Percentiles rank a stretch among this genome's conserved stretches.
Evolutionary conservation across 441 rosid genomes (phyloP).

Genomic region (Manihot esculenta): DNA sequence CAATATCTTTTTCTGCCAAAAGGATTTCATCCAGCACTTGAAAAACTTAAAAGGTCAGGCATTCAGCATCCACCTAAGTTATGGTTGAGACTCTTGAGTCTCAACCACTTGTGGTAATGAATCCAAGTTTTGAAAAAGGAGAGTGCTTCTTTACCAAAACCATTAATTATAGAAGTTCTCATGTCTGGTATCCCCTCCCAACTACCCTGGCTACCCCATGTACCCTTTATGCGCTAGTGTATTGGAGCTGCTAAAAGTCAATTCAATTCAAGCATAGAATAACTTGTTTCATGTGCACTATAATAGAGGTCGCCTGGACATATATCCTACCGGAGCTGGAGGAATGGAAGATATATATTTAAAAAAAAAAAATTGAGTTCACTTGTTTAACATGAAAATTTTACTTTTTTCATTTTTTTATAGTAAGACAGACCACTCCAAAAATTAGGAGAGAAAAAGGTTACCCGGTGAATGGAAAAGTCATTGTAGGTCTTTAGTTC

Average conservation of each 20-base stretch:
- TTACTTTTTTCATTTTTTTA: background rate
- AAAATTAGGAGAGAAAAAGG: slow-evolving; percentile 1
- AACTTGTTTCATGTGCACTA: background rate
- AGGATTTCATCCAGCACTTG: no score
- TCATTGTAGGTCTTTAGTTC: slow-evolving; percentile 84
- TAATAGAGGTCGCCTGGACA: background rate
- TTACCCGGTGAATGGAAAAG: slow-evolving; percentile 89
- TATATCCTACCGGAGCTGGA: background rate
- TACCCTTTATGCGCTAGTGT: no score
- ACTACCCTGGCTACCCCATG: background rate
- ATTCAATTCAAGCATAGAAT: background rate
- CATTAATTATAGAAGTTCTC: background rate
- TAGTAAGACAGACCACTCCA: background rate
- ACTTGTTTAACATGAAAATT: slow-evolving; percentile 4
- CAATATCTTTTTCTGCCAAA: no score
- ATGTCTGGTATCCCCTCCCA: background rate
- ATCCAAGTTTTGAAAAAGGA: slow-evolving; percentile 4
- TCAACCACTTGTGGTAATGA: background rate
- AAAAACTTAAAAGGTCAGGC: no score
- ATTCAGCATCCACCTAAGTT: no score
- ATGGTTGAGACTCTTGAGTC: background rate
- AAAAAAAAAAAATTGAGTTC: background rate
- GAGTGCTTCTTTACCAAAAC: background rate
- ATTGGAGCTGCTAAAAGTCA: background rate
- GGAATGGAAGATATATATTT: background rate